Base-by-base conservation (phyloP, 2,329 filamentous ascomycete species). In the Stromatinia cepivora region DNA sequence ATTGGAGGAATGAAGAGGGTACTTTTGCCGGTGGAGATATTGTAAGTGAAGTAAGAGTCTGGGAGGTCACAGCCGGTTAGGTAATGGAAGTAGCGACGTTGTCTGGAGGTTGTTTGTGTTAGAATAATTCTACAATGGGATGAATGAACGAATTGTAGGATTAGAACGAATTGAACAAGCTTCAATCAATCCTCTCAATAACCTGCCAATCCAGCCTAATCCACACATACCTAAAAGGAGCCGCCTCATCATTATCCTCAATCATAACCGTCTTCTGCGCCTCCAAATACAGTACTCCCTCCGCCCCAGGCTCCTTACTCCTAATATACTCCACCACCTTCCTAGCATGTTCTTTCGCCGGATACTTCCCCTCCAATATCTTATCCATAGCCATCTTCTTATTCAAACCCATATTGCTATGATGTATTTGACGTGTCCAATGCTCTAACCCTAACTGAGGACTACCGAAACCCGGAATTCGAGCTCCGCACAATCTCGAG, bases 1-100 rank as follows among this genome's bases (percentile, higher is more conserved):
- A 94, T 87, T 22, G 93, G 92, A 2, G 95, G 94, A 75, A 99
- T 94, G 82, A 94, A 99, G 62, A 99, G 88, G 3, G 90, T 96
- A 53, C 94, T 87, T 75, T 88, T 88, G 73, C 88, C 86, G 61
- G 87, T 85, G 58, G 86, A 83, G 70, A 97, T 90, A 73, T 97
- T 90, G 83, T 97, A 97, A 69, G 90, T 86, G 71, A 93, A 86
- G 78, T 90, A 89, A 76, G 90, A 90, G 80, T 97, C 93, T 70
- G 94, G 87, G 42, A 96, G 85, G 72, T 89, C 74, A 77, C 89
- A 96, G 75, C 95, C 95, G 34, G 92, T 94, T 57, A 98, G 84
- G 81, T 99, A 99, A 86, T 92, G 97, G 83, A 99, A 99, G 80
- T 89, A 92, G 68, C 95, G 90, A 72, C 94, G 92, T 81, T 97